Base-by-base conservation (phyloP, 148 eudicot species). In the Rheum nobile region DNA sequence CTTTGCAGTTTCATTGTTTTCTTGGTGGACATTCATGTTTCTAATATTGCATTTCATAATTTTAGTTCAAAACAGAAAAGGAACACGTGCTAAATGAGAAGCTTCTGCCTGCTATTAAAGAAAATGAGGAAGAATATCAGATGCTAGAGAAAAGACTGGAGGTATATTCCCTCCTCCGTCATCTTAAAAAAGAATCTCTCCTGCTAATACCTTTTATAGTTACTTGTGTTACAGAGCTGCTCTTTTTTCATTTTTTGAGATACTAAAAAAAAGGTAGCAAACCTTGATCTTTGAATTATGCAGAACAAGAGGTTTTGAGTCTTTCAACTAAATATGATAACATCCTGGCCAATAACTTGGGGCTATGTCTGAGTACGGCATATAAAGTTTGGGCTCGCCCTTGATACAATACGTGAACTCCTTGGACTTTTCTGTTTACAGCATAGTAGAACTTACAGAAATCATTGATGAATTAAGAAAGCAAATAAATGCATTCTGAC, bases 11-110 rank as follows among this genome's bases (percentile, higher is more conserved):
- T 65, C 70, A 65, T 65, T 65, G 19, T 65, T 59, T 16, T 65
- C 70, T 65, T 65, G 10, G 39, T 32, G 70, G 21, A 14, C 73
- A 71, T 21, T 71, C 11, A 28, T 41, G 29, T 71, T 43, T 68
- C 43, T 65, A 26, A 43, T 74, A 72, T 57, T 47, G 71, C 44
- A 13, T 42, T 29, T 72, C 19, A 48, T 46, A 19, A 31, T 75
- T 31, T 44, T 87, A 94, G 98, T 83, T 77, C 16, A 91, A 86
- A 80, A 72, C 37, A 38, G 87, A 90, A 72, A 91, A 80, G 79
- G 96, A 94, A 79, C 74, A 71, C 0, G 8, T 77, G 43, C 82
- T 90, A 82, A 76, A 69, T 73, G 77, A 78, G 43, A 88, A 77
- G 77, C 77, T 91, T 38, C 86, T 87, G 70, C 80, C 84, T 76